Percentiles rank a stretch among this genome's conserved stretches.
Conservation (phyloP, 2,329 filamentous ascomycete genomes). For the Rutstroemia sydowiana region DNA sequence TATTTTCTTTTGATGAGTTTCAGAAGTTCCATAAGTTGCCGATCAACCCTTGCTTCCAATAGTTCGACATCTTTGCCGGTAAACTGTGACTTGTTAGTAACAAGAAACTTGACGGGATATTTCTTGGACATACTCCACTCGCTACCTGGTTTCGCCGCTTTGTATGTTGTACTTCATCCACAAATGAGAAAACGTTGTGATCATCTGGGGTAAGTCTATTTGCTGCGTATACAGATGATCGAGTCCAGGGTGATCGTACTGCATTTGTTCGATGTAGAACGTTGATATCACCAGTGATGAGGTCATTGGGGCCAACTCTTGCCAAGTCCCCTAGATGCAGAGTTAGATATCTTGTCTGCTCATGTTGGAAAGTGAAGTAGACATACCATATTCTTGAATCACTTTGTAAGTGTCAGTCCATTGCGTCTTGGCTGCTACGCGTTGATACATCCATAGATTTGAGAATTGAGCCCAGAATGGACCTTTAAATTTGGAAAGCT, state of each 20-base stretch:
- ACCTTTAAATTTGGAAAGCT: slow-evolving; percentile 1
- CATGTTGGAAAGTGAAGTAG: not conserved
- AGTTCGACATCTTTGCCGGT: slow-evolving; percentile 42
- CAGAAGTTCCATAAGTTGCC: slow-evolving; percentile 39
- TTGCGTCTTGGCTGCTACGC: slow-evolving; percentile 21
- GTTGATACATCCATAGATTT: slow-evolving; percentile 32
- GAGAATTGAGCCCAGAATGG: slow-evolving; percentile 32
- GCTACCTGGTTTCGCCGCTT: slow-evolving; percentile 41
- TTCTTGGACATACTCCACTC: slow-evolving; percentile 33
- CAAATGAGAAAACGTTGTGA: slow-evolving; percentile 44
- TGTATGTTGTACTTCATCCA: slow-evolving; percentile 32
- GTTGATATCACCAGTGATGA: slow-evolving; percentile 35
- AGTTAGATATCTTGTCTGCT: slow-evolving; percentile 1
- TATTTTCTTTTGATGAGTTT: slow-evolving; percentile 43
- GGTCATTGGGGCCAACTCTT: slow-evolving; percentile 35
- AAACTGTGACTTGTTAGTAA: slow-evolving; percentile 35
- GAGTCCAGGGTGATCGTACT: slow-evolving; percentile 33
- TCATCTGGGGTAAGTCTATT: slow-evolving; percentile 43
- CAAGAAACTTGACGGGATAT: not conserved
- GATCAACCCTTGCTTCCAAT: slow-evolving; percentile 42
- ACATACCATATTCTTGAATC: slow-evolving; percentile 30
- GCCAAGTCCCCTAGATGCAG: slow-evolving; percentile 23
- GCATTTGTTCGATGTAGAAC: slow-evolving; percentile 33
- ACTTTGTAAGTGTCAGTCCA: slow-evolving; percentile 32
- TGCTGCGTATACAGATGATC: slow-evolving; percentile 39